Evolutionary conservation across 23 red algal genomes (phyloP), one percentile per base, ranked within the genome.

Genomic region (Gracilariopsis chorda): DNA sequence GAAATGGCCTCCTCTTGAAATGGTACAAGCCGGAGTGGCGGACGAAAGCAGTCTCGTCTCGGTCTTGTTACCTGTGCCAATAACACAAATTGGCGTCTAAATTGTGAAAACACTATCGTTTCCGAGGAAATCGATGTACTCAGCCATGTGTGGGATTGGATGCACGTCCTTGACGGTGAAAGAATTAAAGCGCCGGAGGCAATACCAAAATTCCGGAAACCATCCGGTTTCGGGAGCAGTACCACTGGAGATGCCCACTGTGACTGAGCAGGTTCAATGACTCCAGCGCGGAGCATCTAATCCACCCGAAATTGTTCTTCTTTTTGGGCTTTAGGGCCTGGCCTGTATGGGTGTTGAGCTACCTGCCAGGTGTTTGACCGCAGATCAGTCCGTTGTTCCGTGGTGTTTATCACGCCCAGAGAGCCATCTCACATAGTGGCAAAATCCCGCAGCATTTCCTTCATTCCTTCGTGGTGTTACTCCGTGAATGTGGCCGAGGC

Each of bases 31-130:
- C 77, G 45, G 37, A 58, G 7, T 82, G 51, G 3, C 21, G 24
- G 17, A 61, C 56, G 45, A 82, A 48, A 24, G 77, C 46, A 2
- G 77, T 82, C 77, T 82, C 57, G 23, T 82, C 48, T 8, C 16
- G 10, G 2, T 82, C 77, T 17, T 46, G 4, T 37, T 82, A 10
- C 48, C n/a, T 42, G 11, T 82, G 48, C 77, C 77, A 82, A 47
- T 82, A 82, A 1, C 77, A 42, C 3, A 21, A 56, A 59, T 56
- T 82, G 65, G 65, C 7, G 40, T 72, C 65, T 20, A 72, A 45
- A 42, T 30, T 20, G 65, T 42, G 40, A 72, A 72, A 17, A 72
- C 35, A 20, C 3, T 45, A 45, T 17, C 65, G 17, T 72, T 20
- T 8, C 65, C 65, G 65, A 33, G 65, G 19, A 30, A 45, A 42